These are phyloP conservation scores for Aspergillus bombycis DNA, from an alignment of 2,329 filamentous ascomycete genomes.

Conservation along the genomic window DNA sequence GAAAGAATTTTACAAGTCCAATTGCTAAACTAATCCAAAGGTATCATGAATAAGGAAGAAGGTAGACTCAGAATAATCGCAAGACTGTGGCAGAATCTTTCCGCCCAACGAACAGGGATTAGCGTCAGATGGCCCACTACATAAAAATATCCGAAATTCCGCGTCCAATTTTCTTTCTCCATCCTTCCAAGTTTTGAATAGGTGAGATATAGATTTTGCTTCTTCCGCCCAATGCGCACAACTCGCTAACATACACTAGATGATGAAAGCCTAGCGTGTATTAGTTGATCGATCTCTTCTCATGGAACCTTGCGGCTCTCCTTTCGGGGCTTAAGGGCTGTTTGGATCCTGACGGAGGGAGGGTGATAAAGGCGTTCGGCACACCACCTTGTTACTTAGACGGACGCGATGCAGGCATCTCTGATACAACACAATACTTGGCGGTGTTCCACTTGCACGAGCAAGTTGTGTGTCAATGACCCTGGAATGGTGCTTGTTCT, in stretches of 20 bases:
- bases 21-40: slow-evolving; percentile 9
- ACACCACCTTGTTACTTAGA: slow-evolving; percentile 93
- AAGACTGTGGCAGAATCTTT: slow-evolving; percentile 19
- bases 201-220: slow-evolving; percentile 62
- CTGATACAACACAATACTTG: slow-evolving; percentile 70
- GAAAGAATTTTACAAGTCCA: not conserved
- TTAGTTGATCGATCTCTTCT: slow-evolving; percentile 76
- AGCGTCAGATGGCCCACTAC: slow-evolving; percentile 27
- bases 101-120: slow-evolving; percentile 27
- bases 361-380: slow-evolving; percentile 99
- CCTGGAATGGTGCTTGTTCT: slow-evolving; percentile 13
- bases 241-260: slow-evolving; percentile 56
- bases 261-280: slow-evolving; percentile 99
- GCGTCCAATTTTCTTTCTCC: slow-evolving; percentile 63
- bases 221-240: not conserved
- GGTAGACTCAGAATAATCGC: not conserved
- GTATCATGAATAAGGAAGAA: not conserved
- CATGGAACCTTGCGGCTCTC: slow-evolving; percentile 75
- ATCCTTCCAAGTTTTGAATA: slow-evolving; percentile 99
- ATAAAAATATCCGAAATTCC: slow-evolving; percentile 24
- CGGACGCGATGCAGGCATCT: slow-evolving; percentile 98
- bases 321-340: slow-evolving; percentile 81
- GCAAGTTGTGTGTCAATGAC: slow-evolving; percentile 7
- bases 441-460: slow-evolving; percentile 36
- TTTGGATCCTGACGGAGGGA: slow-evolving; percentile 65